Evolutionary conservation across 257 asterid genomes (phyloP), one percentile per base, ranked within the genome.

Genomic region (Penstemon eatonii): DNA sequence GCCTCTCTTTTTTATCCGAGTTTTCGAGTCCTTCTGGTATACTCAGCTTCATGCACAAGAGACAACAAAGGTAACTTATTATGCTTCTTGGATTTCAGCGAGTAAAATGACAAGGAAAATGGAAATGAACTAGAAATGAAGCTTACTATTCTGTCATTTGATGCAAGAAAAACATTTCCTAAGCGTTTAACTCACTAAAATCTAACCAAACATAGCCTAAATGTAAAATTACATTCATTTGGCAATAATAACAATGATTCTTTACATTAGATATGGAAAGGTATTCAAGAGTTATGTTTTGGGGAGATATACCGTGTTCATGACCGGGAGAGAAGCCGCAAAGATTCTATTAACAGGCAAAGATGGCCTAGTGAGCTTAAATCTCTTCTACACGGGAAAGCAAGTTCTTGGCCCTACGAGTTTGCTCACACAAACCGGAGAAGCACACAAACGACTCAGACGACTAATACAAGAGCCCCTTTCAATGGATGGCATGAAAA

Each of bases 381-480:
- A 90, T 56, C 90, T 90, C 51, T 90, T 89, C 69, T 86, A 88
- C 76, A 88, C 94, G 8, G 97, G 97, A 70, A 81, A 86, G 65
- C 96, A 88, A 72, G 97, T 90, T 49, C 90, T 90, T 47, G 96
- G 96, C 41, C 94, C 97, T 0, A 83, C 85, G 3, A 88, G 97
- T 84, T 78, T 90, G 85, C 97, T 90, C 59, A 82, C 79, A 68
- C 97, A 90, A 80, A 84, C 82, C 0, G 97, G 97, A 49, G 96
- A 90, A 62, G 75, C 87, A 12, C 97, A 90, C 76, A 88, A 81
- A 75, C 74, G 90, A 56, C 89, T 90, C 9, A 76, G 96, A 5
- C 57, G 92, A 56, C 65, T 90, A 61, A 90, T 90, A 33, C 90
- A 83, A 55, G 94, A 87, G 61, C 97, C 97, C 4, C 88, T 90